Evolutionary conservation across 2,329 filamentous ascomycete species (phyloP).

Genomic region (Trichoderma sp.): DNA sequence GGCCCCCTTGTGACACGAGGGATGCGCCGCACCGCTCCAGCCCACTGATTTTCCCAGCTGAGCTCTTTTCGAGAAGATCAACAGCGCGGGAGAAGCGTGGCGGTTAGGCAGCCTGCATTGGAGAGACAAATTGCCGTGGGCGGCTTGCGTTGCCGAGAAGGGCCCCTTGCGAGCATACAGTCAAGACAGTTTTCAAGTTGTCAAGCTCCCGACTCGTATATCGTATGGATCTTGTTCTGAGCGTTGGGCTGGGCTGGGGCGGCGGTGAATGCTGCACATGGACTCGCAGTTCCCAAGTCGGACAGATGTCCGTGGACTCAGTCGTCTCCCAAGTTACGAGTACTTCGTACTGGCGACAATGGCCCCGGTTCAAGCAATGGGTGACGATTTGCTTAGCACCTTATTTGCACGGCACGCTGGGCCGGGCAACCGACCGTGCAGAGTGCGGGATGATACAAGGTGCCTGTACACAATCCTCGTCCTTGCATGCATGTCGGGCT

Average conservation of each 20-base stretch:
- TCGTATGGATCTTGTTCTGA: not conserved
- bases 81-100: not conserved
- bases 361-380: not conserved
- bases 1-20: not conserved
- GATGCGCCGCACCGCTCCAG: not conserved
- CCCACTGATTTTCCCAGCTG: not conserved
- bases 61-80: slow-evolving; percentile 7
- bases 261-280: not conserved
- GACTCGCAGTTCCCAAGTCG: not conserved
- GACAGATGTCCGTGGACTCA: not conserved
- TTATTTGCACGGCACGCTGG: not conserved
- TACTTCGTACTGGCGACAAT: not conserved
- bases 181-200: not conserved
- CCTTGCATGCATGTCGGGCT: not conserved
- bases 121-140: not conserved
- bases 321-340: not conserved
- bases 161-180: not conserved
- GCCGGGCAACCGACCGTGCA: not conserved
- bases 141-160: not conserved
- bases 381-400: not conserved
- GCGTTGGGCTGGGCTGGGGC: not conserved
- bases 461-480: not conserved
- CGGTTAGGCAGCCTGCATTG: not conserved
- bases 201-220: not conserved
- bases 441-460: not conserved